Evolutionary conservation across 116 monocot species (phyloP).

Genomic region (Cymodocea nodosa): DNA sequence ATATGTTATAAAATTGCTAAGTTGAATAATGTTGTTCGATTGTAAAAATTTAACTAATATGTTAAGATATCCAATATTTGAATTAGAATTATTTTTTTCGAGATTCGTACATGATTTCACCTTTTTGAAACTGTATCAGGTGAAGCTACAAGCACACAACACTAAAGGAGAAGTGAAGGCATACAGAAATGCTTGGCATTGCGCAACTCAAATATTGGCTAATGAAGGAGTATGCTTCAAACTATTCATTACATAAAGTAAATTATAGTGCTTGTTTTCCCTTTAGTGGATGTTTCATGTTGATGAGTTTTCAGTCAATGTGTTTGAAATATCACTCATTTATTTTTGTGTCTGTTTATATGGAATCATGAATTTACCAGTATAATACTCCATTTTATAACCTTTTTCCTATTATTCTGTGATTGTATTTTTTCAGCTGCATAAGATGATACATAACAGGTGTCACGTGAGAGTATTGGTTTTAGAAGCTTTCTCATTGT

Average conservation of each 20-base stretch:
- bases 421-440: no score
- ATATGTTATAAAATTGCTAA: no score
- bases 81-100: no score
- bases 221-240: conserved; percentile 72
- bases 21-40: no score
- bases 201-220: conserved; percentile 50
- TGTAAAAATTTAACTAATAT: no score
- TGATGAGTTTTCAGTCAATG: not conserved
- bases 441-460: no score
- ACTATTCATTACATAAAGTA: not conserved
- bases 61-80: no score
- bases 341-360: no score
- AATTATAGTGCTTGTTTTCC: not conserved
- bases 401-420: no score
- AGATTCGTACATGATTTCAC: not conserved
- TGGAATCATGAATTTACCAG: no score
- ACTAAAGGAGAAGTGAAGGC: conserved; percentile 63
- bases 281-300: not conserved
- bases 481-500: not conserved
- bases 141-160: conserved; percentile 72
- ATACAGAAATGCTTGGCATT: conserved; percentile 84
- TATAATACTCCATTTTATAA: not conserved
- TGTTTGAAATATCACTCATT: no score
- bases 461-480: no score
- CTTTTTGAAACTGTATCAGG: conserved; percentile 11